Evolutionary conservation across 148 eudicot species (phyloP).

Genomic region (Vaccinium darrowii): DNA sequence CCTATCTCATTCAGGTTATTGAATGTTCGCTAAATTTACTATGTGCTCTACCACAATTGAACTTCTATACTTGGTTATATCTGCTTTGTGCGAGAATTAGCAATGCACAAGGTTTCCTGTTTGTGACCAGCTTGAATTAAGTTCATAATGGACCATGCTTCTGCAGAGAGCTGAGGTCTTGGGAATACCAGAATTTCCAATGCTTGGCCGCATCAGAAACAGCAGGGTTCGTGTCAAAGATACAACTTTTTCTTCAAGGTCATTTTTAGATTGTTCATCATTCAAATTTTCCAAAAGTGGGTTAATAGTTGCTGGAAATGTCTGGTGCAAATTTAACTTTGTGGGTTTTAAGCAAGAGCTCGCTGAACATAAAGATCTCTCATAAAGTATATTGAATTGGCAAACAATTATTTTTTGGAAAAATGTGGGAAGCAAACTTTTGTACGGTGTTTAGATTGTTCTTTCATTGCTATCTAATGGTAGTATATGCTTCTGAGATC

Average conservation of each 20-base stretch:
- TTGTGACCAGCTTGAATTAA: conserved; percentile 9
- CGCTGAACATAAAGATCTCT: neutral
- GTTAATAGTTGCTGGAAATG: neutral
- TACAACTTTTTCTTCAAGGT: conserved; percentile 95
- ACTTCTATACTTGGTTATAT: conserved; percentile 9
- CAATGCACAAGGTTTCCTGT: neutral
- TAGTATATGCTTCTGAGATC: neutral
- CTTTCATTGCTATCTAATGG: neutral
- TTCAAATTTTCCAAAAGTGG: neutral
- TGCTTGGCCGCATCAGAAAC: conserved; percentile 87
- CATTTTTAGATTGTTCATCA: conserved; percentile 9
- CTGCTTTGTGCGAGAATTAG: conserved; percentile 11
- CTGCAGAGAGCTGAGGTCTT: conserved; percentile 80
- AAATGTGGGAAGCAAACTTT: neutral
- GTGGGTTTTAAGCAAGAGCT: neutral
- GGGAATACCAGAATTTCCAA: conserved; percentile 80
- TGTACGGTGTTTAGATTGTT: neutral
- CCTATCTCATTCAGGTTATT: conserved; percentile 90
- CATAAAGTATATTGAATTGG: neutral
- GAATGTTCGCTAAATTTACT: conserved; percentile 1
- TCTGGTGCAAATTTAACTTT: neutral
- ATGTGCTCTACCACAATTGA: neutral
- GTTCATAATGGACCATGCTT: conserved; percentile 11
- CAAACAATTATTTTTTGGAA: neutral
- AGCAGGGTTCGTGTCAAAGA: conserved; percentile 92